Conservation (phyloP, 1,139 yeast genomes). For the Taphrina deformans region DNA sequence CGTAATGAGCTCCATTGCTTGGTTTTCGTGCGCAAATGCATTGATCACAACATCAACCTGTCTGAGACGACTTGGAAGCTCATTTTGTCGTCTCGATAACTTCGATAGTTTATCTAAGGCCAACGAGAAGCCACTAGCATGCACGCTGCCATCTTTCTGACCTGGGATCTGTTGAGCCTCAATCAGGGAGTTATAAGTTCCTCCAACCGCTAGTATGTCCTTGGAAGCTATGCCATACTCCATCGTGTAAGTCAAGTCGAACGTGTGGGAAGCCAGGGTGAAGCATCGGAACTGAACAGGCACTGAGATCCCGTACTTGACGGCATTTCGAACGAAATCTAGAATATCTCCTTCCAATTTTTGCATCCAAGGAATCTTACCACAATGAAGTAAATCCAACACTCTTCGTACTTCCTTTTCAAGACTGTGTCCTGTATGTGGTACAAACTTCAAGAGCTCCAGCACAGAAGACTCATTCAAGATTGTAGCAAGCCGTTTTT, state of each 20-base stretch:
- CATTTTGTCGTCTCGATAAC: not conserved
- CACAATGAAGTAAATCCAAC: not conserved
- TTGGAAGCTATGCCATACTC: slow-evolving; percentile 53
- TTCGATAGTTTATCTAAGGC: slow-evolving; percentile 12
- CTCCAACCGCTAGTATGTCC: slow-evolving; percentile 69
- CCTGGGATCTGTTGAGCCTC: slow-evolving; percentile 66
- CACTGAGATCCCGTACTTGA: not conserved
- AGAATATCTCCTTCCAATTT: not conserved
- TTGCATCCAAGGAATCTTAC: not conserved
- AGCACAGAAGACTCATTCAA: slow-evolving; percentile 64
- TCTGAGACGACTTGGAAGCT: not conserved
- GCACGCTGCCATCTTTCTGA: slow-evolving; percentile 43
- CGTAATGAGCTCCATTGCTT: slow-evolving; percentile 1
- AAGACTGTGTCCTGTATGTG: slow-evolving; percentile 48
- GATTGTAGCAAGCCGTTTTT: slow-evolving; percentile 42
- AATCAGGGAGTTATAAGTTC: slow-evolving; percentile 74
- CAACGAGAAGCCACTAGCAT: slow-evolving; percentile 54
- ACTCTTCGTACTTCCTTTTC: not conserved
- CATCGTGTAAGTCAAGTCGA: slow-evolving; percentile 42
- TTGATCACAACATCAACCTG: slow-evolving; percentile 2
- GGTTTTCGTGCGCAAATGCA: slow-evolving; percentile 3
- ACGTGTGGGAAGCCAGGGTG: not conserved
- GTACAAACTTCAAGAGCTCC: slow-evolving; percentile 63
- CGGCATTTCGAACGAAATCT: not conserved
- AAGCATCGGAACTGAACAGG: not conserved